A percentile compares a stretch with the other conserved stretches of the same genome.
phyloP scores from a whole-genome alignment of 2,329 filamentous ascomycete genomes.

The Alternaria alternata region DNA sequence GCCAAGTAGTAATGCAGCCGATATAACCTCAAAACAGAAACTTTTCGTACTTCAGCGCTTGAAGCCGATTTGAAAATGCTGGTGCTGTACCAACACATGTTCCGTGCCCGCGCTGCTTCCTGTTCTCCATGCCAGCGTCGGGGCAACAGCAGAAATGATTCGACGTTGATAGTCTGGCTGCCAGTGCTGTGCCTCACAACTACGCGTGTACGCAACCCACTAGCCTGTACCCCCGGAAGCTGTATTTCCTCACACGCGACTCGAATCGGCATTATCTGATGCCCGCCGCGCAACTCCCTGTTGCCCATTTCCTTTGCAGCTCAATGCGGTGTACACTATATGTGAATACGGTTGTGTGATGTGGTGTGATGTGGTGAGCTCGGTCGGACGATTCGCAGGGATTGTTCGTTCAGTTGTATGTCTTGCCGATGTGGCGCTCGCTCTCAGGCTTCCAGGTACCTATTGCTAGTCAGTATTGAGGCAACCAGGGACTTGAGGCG shows the following conservation, averaged over 20 bases:
- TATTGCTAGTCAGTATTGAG: conserved; percentile 36
- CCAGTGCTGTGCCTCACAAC: neutral
- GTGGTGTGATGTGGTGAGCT: neutral
- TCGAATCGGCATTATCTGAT: neutral
- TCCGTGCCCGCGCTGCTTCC: neutral
- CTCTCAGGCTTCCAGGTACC: conserved; percentile 50
- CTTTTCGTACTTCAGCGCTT: conserved; percentile 44
- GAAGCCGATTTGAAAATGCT: conserved; percentile 32
- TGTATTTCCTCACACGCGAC: neutral
- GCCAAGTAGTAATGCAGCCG: conserved; percentile 1
- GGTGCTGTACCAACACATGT: neutral
- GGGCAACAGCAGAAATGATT: neutral
- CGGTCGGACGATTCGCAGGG: neutral
- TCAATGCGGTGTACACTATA: neutral
- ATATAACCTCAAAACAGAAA: conserved; percentile 2
- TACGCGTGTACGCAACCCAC: neutral
- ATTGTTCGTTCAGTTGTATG: conserved; percentile 33
- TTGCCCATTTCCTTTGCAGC: neutral
- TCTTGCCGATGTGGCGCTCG: conserved; percentile 47
- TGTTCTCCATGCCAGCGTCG: neutral
- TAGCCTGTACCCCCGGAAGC: neutral
- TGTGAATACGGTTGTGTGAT: neutral
- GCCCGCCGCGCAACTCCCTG: neutral
- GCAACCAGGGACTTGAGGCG: conserved; percentile 9
- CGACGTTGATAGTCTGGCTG: neutral